Evolutionary conservation across 495 filamentous ascomycete species (phyloP), one percentile per base, ranked within the genome.

Genomic region (Hypoxylon rickii): DNA sequence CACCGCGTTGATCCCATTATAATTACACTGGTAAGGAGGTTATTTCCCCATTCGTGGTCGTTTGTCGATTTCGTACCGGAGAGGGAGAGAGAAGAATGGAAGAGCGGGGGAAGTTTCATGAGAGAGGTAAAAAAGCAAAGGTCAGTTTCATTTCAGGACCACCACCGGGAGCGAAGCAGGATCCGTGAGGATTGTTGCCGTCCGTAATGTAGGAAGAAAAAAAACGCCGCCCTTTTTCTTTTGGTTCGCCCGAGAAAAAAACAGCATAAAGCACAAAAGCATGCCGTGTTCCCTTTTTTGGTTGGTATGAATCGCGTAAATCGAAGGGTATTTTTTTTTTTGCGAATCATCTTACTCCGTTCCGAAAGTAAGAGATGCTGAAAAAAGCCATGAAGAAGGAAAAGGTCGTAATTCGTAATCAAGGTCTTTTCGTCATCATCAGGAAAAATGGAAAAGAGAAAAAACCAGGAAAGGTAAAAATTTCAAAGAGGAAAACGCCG

Each of bases 361-460:
- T n/a, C n/a, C n/a, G 33, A 31, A 38, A 36, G 26, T 17, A 18
- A 31, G n/a, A 36, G 33, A 32, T 18, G 20, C 10, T 18, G 12
- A n/a, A 15, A 15, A 6, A 44, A 44, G 20, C 13, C 16, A 36
- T n/a, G 24, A 50, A 42, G 17, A 16, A 19, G 15, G 31, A 29
- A 45, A 40, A 38, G 17, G 44, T 58, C 55, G 42, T 58, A 47
- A 53, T 17, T 61, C 57, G 42, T 61, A 36, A 41, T 24, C 31
- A 22, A n/a, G 13, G 22, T 40, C 40, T 16, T 50, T 41, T 54
- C 37, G 29, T 60, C 43, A 31, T 60, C 56, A 33, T 60, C 5
- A 54, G 10, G 24, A 29, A 29, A 29, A 29, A 29, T 4, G 33
- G 40, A 24, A 45, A 50, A 18, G 31, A 37, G 32, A 45, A n/a